phyloP scores from a whole-genome alignment of 352 stramenopile genomes.

The Blastocystis sp. region DNA sequence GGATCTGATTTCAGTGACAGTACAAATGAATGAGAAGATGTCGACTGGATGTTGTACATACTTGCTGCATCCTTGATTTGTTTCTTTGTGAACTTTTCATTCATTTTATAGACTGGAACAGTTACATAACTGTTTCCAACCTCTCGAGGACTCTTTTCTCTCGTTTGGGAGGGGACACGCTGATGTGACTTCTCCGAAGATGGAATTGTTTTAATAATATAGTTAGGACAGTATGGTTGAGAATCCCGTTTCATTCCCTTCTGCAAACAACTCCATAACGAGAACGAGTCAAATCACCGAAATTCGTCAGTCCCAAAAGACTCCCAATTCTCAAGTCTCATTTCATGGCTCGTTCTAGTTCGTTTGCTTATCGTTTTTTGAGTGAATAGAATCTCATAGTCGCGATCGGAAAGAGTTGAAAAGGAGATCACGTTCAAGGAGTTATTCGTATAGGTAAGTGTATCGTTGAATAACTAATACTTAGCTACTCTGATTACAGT shows the following conservation, averaged over 20 bases:
- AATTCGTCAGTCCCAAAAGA: too few relatives aligned
- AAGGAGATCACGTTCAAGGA: background rate
- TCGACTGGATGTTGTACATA: background rate
- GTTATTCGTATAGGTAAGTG: background rate
- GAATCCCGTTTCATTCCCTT: background rate
- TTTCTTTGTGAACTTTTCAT: background rate
- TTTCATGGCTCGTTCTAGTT: too few relatives aligned
- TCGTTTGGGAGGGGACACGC: background rate
- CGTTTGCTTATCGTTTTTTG: background rate
- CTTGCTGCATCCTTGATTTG: conserved; percentile 6
- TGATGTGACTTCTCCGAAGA: background rate
- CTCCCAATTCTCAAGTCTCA: too few relatives aligned
- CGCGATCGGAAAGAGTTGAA: background rate
- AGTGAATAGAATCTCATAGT: conserved; percentile 1
- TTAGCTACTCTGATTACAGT: conserved; percentile 19
- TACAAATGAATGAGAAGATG: conserved; percentile 9
- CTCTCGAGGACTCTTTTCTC: background rate
- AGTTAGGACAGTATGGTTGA: background rate
- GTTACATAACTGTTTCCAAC: conserved; percentile 13
- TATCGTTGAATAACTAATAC: background rate
- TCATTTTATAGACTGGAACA: conserved; percentile 16
- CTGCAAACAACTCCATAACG: background rate
- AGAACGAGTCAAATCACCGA: background rate
- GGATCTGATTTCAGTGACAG: conserved; percentile 35
- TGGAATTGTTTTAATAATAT: conserved; percentile 6